Base-by-base conservation (phyloP, 148 eudicot species). In the Chenopodium suecicum region DNA sequence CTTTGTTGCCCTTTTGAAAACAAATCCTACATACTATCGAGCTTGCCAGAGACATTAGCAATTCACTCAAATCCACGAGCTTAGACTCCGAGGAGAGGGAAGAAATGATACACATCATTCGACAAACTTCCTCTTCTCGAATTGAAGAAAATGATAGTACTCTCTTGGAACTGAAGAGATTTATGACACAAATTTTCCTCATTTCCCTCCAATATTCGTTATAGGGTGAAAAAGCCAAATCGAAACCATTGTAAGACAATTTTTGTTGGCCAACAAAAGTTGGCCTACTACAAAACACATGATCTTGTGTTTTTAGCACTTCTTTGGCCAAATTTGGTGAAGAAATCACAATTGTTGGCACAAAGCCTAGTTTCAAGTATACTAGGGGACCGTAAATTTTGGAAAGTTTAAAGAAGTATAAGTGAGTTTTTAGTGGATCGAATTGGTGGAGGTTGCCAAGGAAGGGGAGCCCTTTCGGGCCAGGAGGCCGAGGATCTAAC, bases 271-370 rank as follows among this genome's bases (percentile, higher is more conserved):
- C n/a, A 60, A 37, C 12, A 8, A 84, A 12, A 1, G 44, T 0
- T 47, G 83, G 68, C 19, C 79, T 78, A 27, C 70, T 79, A 67
- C 79, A 73, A 34, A 83, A 83, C 75, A 20, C 60, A 17, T 71
- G 81, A 31, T 82, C 85, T 14, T 78, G 85, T 10, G 85, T 83
- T 78, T 83, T 73, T 64, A 83, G 23, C 73, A 83, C 82, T 37
- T 78, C 67, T 62, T 78, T 37, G 7, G 82, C 85, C 31, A 78
- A 31, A 10, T 32, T 73, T 19, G 85, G 32, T 0, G 82, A 83
- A 7, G 75, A 80, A 52, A 83, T 62, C 31, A 83, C 82, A 34
- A 83, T 44, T 11, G 74, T 52, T 25, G 82, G 78, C 4, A 41
- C 32, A 12, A 31, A 37, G 13, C 85, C 82, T 16, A 83, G 74